phyloP scores from a whole-genome alignment of 257 asterid genomes.

The Przewalskia tangutica region DNA sequence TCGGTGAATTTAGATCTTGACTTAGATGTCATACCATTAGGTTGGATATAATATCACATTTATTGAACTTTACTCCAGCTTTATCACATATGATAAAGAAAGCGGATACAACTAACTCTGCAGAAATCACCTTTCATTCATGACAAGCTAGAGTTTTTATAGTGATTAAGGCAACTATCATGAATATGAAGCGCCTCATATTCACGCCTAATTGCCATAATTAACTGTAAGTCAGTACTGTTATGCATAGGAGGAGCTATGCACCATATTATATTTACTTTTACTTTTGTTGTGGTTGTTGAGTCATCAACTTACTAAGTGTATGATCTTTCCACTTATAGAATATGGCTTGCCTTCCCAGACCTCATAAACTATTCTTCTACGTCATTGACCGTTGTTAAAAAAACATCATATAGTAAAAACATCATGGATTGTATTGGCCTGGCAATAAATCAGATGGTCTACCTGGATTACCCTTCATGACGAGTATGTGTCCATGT shows the following conservation, averaged over 20 bases:
- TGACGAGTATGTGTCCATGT: constrained; percentile 10
- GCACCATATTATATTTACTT: constrained; percentile 11
- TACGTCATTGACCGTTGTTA: constrained; percentile 20
- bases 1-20: background rate
- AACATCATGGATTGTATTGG: constrained; percentile 14
- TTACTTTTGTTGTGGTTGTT: constrained; percentile 21
- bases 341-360: constrained; percentile 25
- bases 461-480: constrained; percentile 12
- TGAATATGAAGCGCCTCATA: background rate
- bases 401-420: constrained; percentile 15
- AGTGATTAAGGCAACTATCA: background rate
- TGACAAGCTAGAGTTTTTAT: background rate
- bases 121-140: background rate
- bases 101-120: background rate
- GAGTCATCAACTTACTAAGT: constrained; percentile 33
- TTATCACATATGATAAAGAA: background rate
- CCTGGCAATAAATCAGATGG: constrained; percentile 19
- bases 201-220: background rate
- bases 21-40: background rate
- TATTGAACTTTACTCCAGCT: background rate
- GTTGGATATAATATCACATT: background rate
- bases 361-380: constrained; percentile 20
- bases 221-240: constrained; percentile 8
- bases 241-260: constrained; percentile 10
- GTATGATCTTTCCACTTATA: constrained; percentile 21